These are phyloP conservation scores for Aphanomyces invadans DNA, from an alignment of 352 stramenopile species.

Conservation along the genomic window DNA sequence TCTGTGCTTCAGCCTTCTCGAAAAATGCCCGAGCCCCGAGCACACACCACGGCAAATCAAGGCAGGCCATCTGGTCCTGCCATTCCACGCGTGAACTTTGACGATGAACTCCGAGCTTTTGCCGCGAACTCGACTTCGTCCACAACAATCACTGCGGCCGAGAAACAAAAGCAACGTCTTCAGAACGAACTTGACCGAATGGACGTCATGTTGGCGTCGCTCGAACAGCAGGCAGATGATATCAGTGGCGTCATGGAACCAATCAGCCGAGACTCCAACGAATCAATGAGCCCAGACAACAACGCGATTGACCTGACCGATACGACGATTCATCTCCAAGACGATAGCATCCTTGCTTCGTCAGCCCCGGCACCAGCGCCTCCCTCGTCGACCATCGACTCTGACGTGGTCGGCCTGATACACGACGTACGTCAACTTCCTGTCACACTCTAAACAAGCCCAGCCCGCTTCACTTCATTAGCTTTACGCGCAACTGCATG, in stretches of 20 bases:
- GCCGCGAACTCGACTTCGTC: not conserved
- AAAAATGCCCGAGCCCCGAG: not conserved
- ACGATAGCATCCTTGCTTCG: not conserved
- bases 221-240: slow-evolving; percentile 19
- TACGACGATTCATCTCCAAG: not conserved
- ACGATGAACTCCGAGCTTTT: slow-evolving; percentile 6
- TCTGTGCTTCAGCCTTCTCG: not conserved
- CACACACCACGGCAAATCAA: too few species aligned
- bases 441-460: not conserved
- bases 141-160: not conserved
- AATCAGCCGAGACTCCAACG: not conserved
- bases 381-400: not conserved
- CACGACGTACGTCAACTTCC: not conserved
- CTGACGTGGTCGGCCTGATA: not conserved
- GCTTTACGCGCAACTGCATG: not conserved
- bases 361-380: not conserved
- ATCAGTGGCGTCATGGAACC: not conserved
- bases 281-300: not conserved
- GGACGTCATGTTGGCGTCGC: slow-evolving; percentile 19
- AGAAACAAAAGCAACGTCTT: slow-evolving; percentile 16
- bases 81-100: slow-evolving; percentile 13
- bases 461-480: not conserved
- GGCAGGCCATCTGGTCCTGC: too few species aligned
- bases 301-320: not conserved
- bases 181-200: slow-evolving; percentile 22